Evolutionary conservation across 176 grass and related monocot genomes (phyloP).

Genomic region (Triticum monococcum): DNA sequence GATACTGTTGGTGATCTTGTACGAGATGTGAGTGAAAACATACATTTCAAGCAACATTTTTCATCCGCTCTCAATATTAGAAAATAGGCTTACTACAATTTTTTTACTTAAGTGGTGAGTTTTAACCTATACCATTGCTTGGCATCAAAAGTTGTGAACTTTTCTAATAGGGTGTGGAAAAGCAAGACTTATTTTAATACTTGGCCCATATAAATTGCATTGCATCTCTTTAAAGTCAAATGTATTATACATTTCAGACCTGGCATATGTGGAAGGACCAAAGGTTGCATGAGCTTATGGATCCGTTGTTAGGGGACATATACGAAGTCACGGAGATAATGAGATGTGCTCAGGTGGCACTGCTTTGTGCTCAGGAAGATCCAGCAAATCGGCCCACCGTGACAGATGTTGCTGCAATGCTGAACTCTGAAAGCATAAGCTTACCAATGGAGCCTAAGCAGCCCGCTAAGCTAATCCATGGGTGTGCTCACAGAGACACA

Average conservation of each 20-base stretch:
- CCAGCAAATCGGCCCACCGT: conserved; percentile 40
- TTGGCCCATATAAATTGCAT: background rate
- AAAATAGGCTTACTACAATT: too few relatives aligned
- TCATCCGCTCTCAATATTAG: too few relatives aligned
- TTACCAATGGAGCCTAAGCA: conserved; percentile 18
- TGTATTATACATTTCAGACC: conserved; percentile 32
- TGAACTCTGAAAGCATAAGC: conserved; percentile 32
- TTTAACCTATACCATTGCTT: too few relatives aligned
- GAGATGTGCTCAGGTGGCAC: conserved; percentile 29
- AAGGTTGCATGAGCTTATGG: conserved; percentile 35
- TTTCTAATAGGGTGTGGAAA: too few relatives aligned
- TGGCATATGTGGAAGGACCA: conserved; percentile 41
- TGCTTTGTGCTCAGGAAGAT: conserved; percentile 56
- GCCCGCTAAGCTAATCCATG: background rate
- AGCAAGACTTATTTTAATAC: background rate
- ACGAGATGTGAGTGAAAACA: conserved; percentile 38
- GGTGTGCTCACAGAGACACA: background rate
- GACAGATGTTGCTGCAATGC: conserved; percentile 28
- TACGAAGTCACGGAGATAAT: conserved; percentile 8
- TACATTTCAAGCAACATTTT: background rate
- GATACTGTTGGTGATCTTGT: conserved; percentile 43
- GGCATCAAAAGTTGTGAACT: too few relatives aligned
- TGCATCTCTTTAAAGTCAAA: background rate
- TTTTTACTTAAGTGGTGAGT: too few relatives aligned
- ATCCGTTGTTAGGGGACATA: conserved; percentile 12